Base-by-base conservation (phyloP, 768 basidiomycete species). In the Tylopilus rubrobrunneus region DNA sequence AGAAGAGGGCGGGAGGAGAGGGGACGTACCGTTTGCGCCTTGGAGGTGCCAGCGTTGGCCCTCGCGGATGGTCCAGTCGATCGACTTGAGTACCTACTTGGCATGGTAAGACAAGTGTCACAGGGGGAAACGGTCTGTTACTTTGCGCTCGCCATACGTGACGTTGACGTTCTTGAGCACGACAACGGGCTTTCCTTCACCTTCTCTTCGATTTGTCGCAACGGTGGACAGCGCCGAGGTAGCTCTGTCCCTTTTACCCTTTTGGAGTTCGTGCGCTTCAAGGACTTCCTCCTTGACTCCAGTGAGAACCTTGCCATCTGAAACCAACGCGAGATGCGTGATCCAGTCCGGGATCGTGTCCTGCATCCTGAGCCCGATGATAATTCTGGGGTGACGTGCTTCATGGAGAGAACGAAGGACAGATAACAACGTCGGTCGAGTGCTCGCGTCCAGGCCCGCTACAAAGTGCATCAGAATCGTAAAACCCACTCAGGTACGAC, bases 31-130 rank as follows among this genome's bases (percentile, higher is more conserved):
- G 66, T 98, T 99, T 23, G 84, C 73, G 9, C 96, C 95, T 62
- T 86, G 81, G 12, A 99, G 82, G 63, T 95, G 89, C 92, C 93
- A 98, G 28, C 89, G 78, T 42, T 95, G 86, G 39, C 92, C 92
- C 59, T 82, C 78, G 3, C 77, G 77, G 55, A 98, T 85, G 37
- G 83, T 79, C 96, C 95, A 98, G 51, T 80, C 79, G 45, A 98
- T 81, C 52, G 84, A 73, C 56, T 81, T 77, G 2, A 99, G 78
- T 5, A 94, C 83, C 89, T 92, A 48, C 1, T 9, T 37, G 9
- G 12, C 15, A 2, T 7, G 31, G 42, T 59, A 28, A 60, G 47
- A 14, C 4, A 19, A 1, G 47, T n/a, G 36, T 25, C 17, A 27
- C 25, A 0, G 17, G 17, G 9, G 34, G 10, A n/a, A 19, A 14